Percentiles rank a stretch among this genome's conserved stretches.
Conservation (phyloP, 75 land plant species). For the Pinus albicaulis region DNA sequence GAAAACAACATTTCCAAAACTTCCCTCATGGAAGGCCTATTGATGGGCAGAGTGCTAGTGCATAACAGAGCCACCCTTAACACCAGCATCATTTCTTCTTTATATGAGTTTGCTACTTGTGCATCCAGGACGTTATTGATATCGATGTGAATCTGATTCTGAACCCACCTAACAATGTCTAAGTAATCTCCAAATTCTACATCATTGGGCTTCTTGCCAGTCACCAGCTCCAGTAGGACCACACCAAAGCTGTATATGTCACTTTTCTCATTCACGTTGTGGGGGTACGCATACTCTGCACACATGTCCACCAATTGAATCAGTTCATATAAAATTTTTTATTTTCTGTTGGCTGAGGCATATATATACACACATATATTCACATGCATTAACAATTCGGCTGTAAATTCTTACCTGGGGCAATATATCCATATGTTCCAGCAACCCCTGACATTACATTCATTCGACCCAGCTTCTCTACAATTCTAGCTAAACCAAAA, state of each 20-base stretch:
- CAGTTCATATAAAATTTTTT: not conserved
- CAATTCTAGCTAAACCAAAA: slow-evolving; percentile 61
- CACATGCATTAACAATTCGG: not conserved
- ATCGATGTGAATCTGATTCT: slow-evolving; percentile 9
- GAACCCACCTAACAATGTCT: slow-evolving; percentile 21
- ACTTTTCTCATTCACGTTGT: slow-evolving; percentile 32
- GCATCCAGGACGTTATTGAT: not conserved
- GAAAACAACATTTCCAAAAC: slow-evolving; percentile 8
- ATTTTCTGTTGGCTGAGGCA: not conserved
- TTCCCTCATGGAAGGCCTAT: slow-evolving; percentile 24
- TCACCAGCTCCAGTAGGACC: slow-evolving; percentile 28
- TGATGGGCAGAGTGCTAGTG: slow-evolving; percentile 18
- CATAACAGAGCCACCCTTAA: slow-evolving; percentile 18
- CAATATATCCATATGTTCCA: slow-evolving; percentile 68
- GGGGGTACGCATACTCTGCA: slow-evolving; percentile 33
- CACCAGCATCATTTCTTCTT: slow-evolving; percentile 1
- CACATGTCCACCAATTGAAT: not conserved
- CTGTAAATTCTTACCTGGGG: slow-evolving; percentile 1
- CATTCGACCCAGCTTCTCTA: slow-evolving; percentile 32
- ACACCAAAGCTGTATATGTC: slow-evolving; percentile 45
- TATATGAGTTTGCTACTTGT: not conserved
- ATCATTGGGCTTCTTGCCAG: slow-evolving; percentile 29
- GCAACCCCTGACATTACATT: slow-evolving; percentile 52
- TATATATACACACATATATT: not conserved
- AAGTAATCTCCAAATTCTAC: not conserved